Conservation (phyloP, 2,329 filamentous ascomycete species). For the Alternaria brassicicola region DNA sequence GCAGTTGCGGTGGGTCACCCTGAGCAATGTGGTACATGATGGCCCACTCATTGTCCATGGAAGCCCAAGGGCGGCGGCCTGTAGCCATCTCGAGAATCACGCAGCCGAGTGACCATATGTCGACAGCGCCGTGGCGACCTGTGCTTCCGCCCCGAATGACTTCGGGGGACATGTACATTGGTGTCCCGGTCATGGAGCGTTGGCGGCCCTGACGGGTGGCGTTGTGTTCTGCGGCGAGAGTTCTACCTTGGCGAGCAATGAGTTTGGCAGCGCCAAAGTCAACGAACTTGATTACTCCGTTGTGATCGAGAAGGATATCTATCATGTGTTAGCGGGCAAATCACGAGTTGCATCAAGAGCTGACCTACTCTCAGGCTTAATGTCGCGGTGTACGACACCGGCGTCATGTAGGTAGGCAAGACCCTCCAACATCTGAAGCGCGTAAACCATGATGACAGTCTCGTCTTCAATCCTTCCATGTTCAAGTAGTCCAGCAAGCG, state of each 20-base stretch:
- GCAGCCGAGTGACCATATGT: slow-evolving; percentile 96
- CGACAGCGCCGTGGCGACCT: slow-evolving; percentile 83
- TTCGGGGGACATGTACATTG: slow-evolving; percentile 99
- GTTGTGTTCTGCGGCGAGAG: slow-evolving; percentile 70
- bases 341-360: no score
- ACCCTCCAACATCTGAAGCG: slow-evolving; percentile 90
- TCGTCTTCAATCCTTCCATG: slow-evolving; percentile 98
- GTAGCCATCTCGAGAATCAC: slow-evolving; percentile 98
- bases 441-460: slow-evolving; percentile 96
- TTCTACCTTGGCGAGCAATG: slow-evolving; percentile 91
- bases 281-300: slow-evolving; percentile 98
- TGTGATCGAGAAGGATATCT: slow-evolving; percentile 94
- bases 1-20: slow-evolving; percentile 88
- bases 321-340: slow-evolving; percentile 11
- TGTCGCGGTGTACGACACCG: slow-evolving; percentile 92
- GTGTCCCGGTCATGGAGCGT: slow-evolving; percentile 94
- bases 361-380: slow-evolving; percentile 94
- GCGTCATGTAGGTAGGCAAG: slow-evolving; percentile 92
- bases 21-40: slow-evolving; percentile 99
- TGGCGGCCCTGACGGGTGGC: slow-evolving; percentile 61
- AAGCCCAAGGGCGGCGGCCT: slow-evolving; percentile 90
- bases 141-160: slow-evolving; percentile 82
- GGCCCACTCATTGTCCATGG: slow-evolving; percentile 97
- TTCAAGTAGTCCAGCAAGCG: slow-evolving; percentile 85
- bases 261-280: slow-evolving; percentile 98